Percentiles rank a stretch among this genome's conserved stretches.
Evolutionary conservation across 192 early-diverging fungal genomes (phyloP).

Genomic region (Paraglomus brasilianum): DNA sequence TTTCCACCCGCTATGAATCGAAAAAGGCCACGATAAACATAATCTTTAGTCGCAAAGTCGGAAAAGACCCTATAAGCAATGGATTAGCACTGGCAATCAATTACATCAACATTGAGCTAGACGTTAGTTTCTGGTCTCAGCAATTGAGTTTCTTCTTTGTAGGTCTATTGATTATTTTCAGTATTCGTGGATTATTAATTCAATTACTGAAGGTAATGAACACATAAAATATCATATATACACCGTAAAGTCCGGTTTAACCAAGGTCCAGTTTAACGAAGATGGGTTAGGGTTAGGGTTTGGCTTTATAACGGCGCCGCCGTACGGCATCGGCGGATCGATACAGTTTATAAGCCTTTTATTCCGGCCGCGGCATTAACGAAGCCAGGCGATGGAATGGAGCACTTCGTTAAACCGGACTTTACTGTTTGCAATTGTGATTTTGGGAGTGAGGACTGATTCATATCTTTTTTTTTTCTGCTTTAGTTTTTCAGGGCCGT

Average conservation of each 20-base stretch:
- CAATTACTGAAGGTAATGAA: conserved; percentile 68
- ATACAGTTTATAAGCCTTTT: no score
- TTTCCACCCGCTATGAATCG: neutral
- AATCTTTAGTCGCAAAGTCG: conserved; percentile 69
- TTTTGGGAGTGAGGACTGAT: neutral
- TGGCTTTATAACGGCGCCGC: no score
- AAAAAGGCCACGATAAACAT: conserved; percentile 73
- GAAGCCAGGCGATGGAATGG: neutral
- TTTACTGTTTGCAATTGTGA: no score
- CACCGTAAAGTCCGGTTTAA: no score
- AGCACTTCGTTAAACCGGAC: no score
- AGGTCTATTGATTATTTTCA: conserved; percentile 84
- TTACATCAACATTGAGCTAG: conserved; percentile 64
- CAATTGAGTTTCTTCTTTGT: conserved; percentile 92
- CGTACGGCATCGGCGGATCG: no score
- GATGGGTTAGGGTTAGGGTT: no score
- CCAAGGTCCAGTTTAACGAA: no score
- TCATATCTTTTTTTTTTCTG: conserved; percentile 12
- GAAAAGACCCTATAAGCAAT: conserved; percentile 81
- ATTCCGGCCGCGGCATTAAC: no score
- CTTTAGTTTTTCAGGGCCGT: conserved; percentile 67
- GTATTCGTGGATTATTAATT: conserved; percentile 84
- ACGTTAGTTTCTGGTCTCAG: conserved; percentile 83
- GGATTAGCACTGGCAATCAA: conserved; percentile 70
- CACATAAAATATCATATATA: neutral